Conservation (phyloP, 768 basidiomycete genomes). For the Amylocystis lapponica region DNA sequence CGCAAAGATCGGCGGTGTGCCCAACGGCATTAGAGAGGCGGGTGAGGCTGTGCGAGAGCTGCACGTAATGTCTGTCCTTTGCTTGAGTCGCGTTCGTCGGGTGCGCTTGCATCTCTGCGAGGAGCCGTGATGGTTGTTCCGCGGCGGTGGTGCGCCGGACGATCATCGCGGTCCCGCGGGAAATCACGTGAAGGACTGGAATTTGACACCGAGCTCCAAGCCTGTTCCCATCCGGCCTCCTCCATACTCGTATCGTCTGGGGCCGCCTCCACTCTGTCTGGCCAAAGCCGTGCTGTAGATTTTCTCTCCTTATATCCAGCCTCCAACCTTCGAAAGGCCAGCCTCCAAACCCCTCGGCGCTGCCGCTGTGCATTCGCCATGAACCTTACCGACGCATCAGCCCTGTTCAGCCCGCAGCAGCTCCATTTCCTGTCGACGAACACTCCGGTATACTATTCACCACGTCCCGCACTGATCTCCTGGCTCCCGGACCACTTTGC, state of each 20-base stretch:
- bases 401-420: constrained; percentile 10
- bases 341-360: too few species aligned
- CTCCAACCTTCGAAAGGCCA: too few species aligned
- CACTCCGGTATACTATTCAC: constrained; percentile 22
- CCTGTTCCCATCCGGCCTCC: neutral
- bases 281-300: neutral
- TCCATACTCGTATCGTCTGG: too few species aligned
- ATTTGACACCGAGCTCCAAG: neutral
- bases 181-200: neutral
- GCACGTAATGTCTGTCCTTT: constrained; percentile 77
- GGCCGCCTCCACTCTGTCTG: too few species aligned
- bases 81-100: constrained; percentile 65
- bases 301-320: too few species aligned
- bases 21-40: constrained; percentile 62
- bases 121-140: too few species aligned
- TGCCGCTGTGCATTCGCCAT: too few species aligned
- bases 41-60: constrained; percentile 63
- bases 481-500: constrained; percentile 63
- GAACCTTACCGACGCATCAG: constrained; percentile 13
- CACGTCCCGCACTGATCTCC: constrained; percentile 9
- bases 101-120: constrained; percentile 25
- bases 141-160: too few species aligned
- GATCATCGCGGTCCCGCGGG: neutral
- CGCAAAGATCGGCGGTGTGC: constrained; percentile 73
- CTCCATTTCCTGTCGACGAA: constrained; percentile 15